These are phyloP conservation scores for Castanopsis chinensis DNA, from an alignment of 306 rosid genomes.

Conservation along the genomic window DNA sequence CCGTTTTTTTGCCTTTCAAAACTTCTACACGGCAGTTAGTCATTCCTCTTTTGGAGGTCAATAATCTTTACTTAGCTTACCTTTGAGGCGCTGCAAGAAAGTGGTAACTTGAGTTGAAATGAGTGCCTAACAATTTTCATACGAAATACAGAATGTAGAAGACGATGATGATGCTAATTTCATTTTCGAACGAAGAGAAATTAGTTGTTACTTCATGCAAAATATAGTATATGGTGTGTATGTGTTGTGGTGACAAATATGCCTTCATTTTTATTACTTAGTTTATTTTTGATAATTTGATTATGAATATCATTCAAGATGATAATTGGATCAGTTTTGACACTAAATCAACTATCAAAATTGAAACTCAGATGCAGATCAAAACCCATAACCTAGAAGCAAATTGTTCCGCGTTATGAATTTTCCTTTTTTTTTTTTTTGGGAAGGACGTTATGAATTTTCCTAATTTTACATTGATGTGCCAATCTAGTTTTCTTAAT, in stretches of 20 bases:
- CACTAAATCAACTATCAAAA: too few relatives aligned
- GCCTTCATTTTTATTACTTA: background rate
- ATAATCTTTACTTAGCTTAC: background rate
- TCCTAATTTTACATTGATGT: too few relatives aligned
- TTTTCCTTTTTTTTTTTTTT: too few relatives aligned
- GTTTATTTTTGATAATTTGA: background rate
- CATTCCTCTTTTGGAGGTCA: too few relatives aligned
- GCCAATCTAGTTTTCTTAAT: too few relatives aligned
- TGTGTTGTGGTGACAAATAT: background rate
- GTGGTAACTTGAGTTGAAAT: background rate
- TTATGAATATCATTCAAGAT: background rate
- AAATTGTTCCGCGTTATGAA: too few relatives aligned
- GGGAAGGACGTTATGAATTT: too few relatives aligned
- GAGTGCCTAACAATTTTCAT: background rate
- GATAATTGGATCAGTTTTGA: background rate
- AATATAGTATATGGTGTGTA: background rate
- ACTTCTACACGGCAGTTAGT: too few relatives aligned
- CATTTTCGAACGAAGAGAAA: background rate
- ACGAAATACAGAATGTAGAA: background rate
- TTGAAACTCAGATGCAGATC: too few relatives aligned
- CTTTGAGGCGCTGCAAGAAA: constrained; percentile 14
- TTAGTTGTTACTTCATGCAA: background rate
- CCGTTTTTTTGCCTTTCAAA: background rate
- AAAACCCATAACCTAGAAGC: too few relatives aligned
- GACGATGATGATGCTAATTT: background rate